phyloP scores from a whole-genome alignment of 768 basidiomycete genomes.

The Gloeostereum incarnatum region DNA sequence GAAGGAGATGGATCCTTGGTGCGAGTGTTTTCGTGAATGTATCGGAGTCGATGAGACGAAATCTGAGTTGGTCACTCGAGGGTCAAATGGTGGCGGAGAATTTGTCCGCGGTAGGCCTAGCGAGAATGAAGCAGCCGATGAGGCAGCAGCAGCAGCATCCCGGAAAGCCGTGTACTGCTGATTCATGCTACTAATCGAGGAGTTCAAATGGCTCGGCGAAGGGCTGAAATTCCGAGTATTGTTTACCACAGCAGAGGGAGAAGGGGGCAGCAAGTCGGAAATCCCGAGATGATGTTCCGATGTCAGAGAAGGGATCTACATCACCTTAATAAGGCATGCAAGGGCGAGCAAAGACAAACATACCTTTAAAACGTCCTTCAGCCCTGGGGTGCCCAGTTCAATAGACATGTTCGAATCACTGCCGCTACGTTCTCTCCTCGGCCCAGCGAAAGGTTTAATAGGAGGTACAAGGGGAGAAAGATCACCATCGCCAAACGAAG shows the following conservation, averaged over 20 bases:
- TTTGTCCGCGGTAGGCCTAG: slow-evolving; percentile 25
- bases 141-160: slow-evolving; percentile 13
- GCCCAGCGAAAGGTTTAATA: slow-evolving; percentile 32
- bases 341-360: not conserved
- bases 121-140: slow-evolving; percentile 19
- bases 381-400: slow-evolving; percentile 37
- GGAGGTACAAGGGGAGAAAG: slow-evolving; percentile 26
- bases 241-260: slow-evolving; percentile 41
- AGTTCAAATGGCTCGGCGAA: slow-evolving; percentile 28
- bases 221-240: slow-evolving; percentile 25
- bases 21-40: slow-evolving; percentile 16
- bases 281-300: slow-evolving; percentile 65
- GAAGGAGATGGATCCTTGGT: slow-evolving; percentile 20
- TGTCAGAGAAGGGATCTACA: slow-evolving; percentile 55
- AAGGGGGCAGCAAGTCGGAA: slow-evolving; percentile 65
- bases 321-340: slow-evolving; percentile 1
- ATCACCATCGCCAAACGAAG: slow-evolving; percentile 7
- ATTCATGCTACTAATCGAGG: slow-evolving; percentile 14
- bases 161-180: slow-evolving; percentile 12
- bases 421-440: slow-evolving; percentile 35
- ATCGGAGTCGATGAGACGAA: slow-evolving; percentile 16
- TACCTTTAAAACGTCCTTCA: slow-evolving; percentile 73
- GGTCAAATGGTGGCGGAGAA: slow-evolving; percentile 20
- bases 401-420: slow-evolving; percentile 28
- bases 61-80: slow-evolving; percentile 8